Conservation (phyloP, 176 grass and related monocot genomes). For the Neostapfia colusana region DNA sequence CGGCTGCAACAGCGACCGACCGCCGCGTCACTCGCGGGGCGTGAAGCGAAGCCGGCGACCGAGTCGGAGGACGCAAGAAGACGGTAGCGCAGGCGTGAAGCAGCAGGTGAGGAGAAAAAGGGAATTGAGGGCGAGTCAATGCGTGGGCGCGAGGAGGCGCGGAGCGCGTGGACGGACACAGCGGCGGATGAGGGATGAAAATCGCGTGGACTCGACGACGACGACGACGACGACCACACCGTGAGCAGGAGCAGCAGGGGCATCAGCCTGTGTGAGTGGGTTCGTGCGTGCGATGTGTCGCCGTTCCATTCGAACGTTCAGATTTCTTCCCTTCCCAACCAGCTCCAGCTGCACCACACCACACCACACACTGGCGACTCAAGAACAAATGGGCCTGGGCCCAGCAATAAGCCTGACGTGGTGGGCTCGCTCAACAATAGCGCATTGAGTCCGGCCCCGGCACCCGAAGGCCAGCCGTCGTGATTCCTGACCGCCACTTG, state of each 20-base stretch:
- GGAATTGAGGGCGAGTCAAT: too few relatives aligned
- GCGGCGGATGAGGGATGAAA: neutral
- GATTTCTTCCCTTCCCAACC: neutral
- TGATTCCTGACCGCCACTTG: constrained; percentile 24
- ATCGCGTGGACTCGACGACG: constrained; percentile 3
- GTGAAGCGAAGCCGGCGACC: neutral
- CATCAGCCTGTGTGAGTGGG: neutral
- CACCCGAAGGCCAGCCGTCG: neutral
- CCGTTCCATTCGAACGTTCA: neutral
- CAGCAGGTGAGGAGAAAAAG: too few relatives aligned
- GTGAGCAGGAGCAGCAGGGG: neutral
- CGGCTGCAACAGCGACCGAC: neutral
- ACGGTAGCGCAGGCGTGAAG: neutral
- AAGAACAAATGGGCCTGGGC: neutral
- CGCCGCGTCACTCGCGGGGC: too few relatives aligned
- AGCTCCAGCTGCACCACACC: too few relatives aligned
- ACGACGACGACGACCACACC: neutral
- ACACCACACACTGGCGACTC: too few relatives aligned
- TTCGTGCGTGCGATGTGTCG: constrained; percentile 26
- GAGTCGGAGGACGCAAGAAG: neutral
- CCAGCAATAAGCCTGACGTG: neutral
- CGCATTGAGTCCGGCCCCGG: neutral
- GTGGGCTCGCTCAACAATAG: neutral
- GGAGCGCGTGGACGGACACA: constrained; percentile 12
- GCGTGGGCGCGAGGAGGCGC: neutral